Evolutionary conservation across 108 stramenopile species (phyloP), one percentile per base, ranked within the genome.

Genomic region (Conticribra guillardii): DNA sequence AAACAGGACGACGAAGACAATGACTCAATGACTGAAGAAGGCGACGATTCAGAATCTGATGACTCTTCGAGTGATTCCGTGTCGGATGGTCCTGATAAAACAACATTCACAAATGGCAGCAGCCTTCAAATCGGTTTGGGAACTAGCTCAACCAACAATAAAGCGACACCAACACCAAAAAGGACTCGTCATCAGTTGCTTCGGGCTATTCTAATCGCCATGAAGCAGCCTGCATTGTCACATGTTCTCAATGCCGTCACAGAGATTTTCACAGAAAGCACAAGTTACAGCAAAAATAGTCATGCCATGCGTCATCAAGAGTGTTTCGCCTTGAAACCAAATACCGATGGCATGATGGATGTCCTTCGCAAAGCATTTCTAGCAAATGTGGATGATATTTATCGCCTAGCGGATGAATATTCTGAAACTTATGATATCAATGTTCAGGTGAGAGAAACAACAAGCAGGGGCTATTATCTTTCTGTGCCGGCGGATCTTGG

Each of bases 331-430:
- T 81, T 96, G 67, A 90, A 85, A 53, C 79, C 87, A 16, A 88
- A 91, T 9, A 88, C 87, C 17, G 84, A 88, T 73, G 91, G 91
- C 1, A 91, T 96, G 87, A 87, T 96, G 87, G 88, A 87, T 49
- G 74, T 95, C 29, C 50, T 90, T 54, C 87, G 91, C 18, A 91
- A 88, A 64, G 86, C 89, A 14, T 96, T 94, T 66, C 70, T 94
- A 0, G 82, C 86, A 22, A 96, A 96, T 68, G 90, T 94, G n/a
- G 93, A 96, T 66, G 93, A 94, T 57, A 96, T 96, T 64, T 92
- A 94, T 73, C 74, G 81, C 16, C 80, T 89, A 47, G 95, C 93
- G 11, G 95, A 96, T 65, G 84, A 88, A 26, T 94, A 93, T 71
- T 85, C 92, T 4, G 92, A 92, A 73, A 69, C 74, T 18, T 85